These are phyloP conservation scores for Austroboletus niveus DNA, from an alignment of 1,284 basidiomycete species.

Conservation along the genomic window DNA sequence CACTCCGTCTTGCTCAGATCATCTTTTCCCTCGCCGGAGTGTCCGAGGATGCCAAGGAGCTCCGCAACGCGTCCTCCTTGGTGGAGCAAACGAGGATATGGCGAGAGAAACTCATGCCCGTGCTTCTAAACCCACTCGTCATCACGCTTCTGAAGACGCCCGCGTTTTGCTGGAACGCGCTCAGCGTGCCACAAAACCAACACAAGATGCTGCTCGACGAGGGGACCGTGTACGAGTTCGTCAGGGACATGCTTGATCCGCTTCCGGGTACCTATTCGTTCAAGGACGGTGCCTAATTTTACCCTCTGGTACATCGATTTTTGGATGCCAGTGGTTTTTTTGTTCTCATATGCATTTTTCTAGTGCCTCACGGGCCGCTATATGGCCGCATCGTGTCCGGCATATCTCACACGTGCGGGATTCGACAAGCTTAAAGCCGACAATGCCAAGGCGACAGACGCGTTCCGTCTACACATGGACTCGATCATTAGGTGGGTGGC, in stretches of 20 bases:
- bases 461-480: conserved; percentile 78
- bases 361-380: conserved; percentile 65
- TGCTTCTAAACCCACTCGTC: conserved; percentile 67
- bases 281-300: conserved; percentile 67
- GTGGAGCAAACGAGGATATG: conserved; percentile 70
- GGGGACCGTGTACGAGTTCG: conserved; percentile 57
- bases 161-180: conserved; percentile 79
- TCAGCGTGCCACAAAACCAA: conserved; percentile 80
- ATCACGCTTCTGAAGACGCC: conserved; percentile 62
- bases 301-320: conserved; percentile 49
- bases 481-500: conserved; percentile 63
- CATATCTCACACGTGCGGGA: conserved; percentile 70
- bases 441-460: conserved; percentile 49
- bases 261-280: conserved; percentile 50
- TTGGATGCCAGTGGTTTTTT: too few species aligned
- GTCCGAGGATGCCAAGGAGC: conserved; percentile 49
- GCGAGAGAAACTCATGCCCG: conserved; percentile 57
- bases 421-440: conserved; percentile 59
- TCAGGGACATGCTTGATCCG: conserved; percentile 66
- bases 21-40: conserved; percentile 66
- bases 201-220: conserved; percentile 67
- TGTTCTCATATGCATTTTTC: neutral
- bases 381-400: conserved; percentile 66
- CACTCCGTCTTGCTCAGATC: conserved; percentile 63
- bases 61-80: conserved; percentile 57